Base-by-base conservation (phyloP, 176 grass and related monocot genomes). In the Avena eriantha region DNA sequence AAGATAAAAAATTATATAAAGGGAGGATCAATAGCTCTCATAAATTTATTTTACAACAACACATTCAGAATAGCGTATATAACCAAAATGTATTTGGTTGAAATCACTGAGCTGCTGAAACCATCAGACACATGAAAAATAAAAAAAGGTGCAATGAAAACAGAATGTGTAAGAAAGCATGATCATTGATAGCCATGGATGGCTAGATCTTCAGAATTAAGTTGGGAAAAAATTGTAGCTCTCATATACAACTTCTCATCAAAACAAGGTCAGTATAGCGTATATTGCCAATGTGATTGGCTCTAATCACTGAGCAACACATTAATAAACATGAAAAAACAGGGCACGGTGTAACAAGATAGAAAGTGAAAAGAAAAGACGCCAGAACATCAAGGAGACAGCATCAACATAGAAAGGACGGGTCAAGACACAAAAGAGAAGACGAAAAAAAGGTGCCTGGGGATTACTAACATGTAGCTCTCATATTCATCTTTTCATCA, bases 31-130 rank as follows among this genome's bases (percentile, higher is more conserved):
- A 15, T 22, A 87, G 76, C 80, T 87, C 56, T 80, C 85, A 84
- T 53, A 81, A 63, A 43, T 70, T 23, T 33, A 84, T 69, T 70
- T 87, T 70, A 88, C 86, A 82, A 59, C 69, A 85, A 46, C 4
- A 3, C 3, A 78, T 65, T 91, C 86, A 87, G 92, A 89, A 94
- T 91, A 87, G 83, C 83, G 47, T 89, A 94, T 94, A 89, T 82
- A 54, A 85, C 92, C 58, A 86, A 85, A 60, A 0, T 59, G 43
- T 51, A 76, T 69, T 87, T 80, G 73, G 82, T 82, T 76, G 22
- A 73, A 84, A 87, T 84, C 76, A 87, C 61, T 68, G 39, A 80
- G 85, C 35, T 34, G 57, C 22, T 12, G 58, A 75, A 84, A 73
- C 26, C 48, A 75, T 33, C 22, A 71, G 72, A 60, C 26, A 1